Conservation (phyloP, 2,329 filamentous ascomycete genomes). For the Aspergillus phoenicis region DNA sequence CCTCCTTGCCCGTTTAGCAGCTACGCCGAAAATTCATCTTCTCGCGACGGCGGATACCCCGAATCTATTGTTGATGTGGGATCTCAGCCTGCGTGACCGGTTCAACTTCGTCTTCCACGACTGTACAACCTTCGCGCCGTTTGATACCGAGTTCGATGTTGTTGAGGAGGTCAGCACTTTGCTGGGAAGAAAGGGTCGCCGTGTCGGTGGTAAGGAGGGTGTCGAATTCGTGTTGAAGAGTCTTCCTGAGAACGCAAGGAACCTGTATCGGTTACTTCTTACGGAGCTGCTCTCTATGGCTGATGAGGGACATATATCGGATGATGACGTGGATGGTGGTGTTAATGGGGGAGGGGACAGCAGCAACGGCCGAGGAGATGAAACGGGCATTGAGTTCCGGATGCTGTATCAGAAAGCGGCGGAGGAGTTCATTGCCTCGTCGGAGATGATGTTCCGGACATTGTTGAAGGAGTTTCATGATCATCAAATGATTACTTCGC, state of each 20-base stretch:
- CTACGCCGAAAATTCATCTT: slow-evolving; percentile 71
- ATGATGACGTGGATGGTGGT: slow-evolving; percentile 53
- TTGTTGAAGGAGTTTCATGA: slow-evolving; percentile 97
- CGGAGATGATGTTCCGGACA: slow-evolving; percentile 92
- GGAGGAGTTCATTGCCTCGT: slow-evolving; percentile 95
- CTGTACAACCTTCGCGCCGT: slow-evolving; percentile 82
- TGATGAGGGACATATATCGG: slow-evolving; percentile 53
- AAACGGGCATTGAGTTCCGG: slow-evolving; percentile 79
- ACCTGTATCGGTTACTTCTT: slow-evolving; percentile 80
- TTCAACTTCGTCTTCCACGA: slow-evolving; percentile 93
- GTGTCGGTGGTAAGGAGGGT: slow-evolving; percentile 85
- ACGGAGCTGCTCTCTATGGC: slow-evolving; percentile 76
- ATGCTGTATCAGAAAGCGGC: slow-evolving; percentile 93
- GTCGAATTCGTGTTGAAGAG: slow-evolving; percentile 88
- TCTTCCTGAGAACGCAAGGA: slow-evolving; percentile 88
- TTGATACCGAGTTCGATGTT: slow-evolving; percentile 73
- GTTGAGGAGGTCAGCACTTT: slow-evolving; percentile 90
- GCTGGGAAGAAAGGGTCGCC: slow-evolving; percentile 75
- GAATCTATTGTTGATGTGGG: slow-evolving; percentile 86
- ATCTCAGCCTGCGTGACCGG: slow-evolving; percentile 76
- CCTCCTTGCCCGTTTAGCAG: slow-evolving; percentile 73
- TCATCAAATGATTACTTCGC: slow-evolving; percentile 93
- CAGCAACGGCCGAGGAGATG: slow-evolving; percentile 29
- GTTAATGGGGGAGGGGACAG: slow-evolving; percentile 31
- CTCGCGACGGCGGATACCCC: slow-evolving; percentile 85